A percentile compares a stretch with the other conserved stretches of the same genome.
Conservation (phyloP, 352 stramenopile species). For the Globisporangium spiculum region DNA sequence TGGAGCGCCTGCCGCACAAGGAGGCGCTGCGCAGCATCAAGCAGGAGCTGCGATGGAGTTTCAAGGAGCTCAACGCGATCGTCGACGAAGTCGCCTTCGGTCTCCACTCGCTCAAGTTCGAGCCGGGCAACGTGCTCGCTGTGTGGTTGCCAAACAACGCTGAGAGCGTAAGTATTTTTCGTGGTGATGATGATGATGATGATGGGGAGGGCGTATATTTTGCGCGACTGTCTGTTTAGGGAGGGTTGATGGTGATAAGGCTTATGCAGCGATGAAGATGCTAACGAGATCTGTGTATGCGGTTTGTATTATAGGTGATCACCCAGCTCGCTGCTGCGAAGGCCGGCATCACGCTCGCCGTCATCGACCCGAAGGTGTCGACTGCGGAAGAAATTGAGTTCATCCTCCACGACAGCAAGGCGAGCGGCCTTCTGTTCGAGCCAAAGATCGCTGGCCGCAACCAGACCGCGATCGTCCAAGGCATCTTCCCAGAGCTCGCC, state of each 20-base stretch:
- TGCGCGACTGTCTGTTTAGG: not conserved
- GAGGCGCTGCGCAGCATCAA: conserved; percentile 81
- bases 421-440: conserved; percentile 80
- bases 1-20: conserved; percentile 79
- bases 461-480: conserved; percentile 68
- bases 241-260: not conserved
- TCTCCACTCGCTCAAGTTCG: conserved; percentile 72
- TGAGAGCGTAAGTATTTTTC: conserved; percentile 50
- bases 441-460: conserved; percentile 76
- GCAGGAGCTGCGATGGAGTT: conserved; percentile 85
- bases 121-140: conserved; percentile 68
- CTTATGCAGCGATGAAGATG: not conserved
- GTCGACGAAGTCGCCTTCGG: conserved; percentile 81
- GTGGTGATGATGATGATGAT: not conserved
- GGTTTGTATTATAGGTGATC: conserved; percentile 33
- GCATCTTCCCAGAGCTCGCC: conserved; percentile 71
- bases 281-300: not conserved
- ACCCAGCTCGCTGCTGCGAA: conserved; percentile 84
- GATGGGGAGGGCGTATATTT: not conserved
- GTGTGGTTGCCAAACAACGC: conserved; percentile 84
- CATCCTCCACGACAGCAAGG: conserved; percentile 78
- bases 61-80: conserved; percentile 71
- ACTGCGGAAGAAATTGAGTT: conserved; percentile 74
- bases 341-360: conserved; percentile 74
- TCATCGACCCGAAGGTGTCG: conserved; percentile 78